Percentiles rank a stretch among this genome's conserved stretches.
phyloP scores from a whole-genome alignment of 2,329 filamentous ascomycete genomes.

The Amauroascus niger region DNA sequence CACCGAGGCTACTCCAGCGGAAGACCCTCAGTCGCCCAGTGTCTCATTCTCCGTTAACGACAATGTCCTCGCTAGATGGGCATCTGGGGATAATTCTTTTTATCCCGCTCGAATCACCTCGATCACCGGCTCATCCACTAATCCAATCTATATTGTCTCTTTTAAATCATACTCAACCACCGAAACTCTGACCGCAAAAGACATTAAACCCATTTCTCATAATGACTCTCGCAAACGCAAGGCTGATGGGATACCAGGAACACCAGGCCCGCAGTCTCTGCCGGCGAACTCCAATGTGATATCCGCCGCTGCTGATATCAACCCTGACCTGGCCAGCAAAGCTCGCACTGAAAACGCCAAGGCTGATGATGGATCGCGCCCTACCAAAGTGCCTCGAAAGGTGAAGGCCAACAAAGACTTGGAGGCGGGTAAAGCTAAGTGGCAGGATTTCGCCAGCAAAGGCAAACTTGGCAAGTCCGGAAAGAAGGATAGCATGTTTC shows the following conservation, averaged over 20 bases:
- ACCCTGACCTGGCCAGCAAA: conserved; percentile 55
- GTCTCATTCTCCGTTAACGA: conserved; percentile 77
- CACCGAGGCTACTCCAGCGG: conserved; percentile 27
- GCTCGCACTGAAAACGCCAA: conserved; percentile 53
- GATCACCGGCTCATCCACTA: conserved; percentile 82
- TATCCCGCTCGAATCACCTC: conserved; percentile 89
- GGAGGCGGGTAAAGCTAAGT: conserved; percentile 82
- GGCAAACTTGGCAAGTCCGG: conserved; percentile 53
- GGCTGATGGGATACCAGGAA: conserved; percentile 62
- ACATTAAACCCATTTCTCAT: conserved; percentile 64
- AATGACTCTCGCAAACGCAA: conserved; percentile 70
- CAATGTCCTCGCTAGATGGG: conserved; percentile 80
- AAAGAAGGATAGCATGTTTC: conserved; percentile 96
- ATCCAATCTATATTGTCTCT: conserved; percentile 86
- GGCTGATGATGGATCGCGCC: conserved; percentile 48
- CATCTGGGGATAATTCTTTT: conserved; percentile 77
- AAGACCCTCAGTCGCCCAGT: conserved; percentile 46
- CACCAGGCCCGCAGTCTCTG: conserved; percentile 28
- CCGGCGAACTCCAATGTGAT: conserved; percentile 48
- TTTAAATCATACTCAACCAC: conserved; percentile 81
- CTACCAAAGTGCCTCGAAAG: conserved; percentile 60
- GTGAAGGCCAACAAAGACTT: conserved; percentile 87
- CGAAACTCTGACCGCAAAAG: conserved; percentile 70
- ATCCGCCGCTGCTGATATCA: conserved; percentile 57
- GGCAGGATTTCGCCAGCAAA: conserved; percentile 85